Evolutionary conservation across 768 basidiomycete species (phyloP).

Genomic region (Tephrocybe sp.): DNA sequence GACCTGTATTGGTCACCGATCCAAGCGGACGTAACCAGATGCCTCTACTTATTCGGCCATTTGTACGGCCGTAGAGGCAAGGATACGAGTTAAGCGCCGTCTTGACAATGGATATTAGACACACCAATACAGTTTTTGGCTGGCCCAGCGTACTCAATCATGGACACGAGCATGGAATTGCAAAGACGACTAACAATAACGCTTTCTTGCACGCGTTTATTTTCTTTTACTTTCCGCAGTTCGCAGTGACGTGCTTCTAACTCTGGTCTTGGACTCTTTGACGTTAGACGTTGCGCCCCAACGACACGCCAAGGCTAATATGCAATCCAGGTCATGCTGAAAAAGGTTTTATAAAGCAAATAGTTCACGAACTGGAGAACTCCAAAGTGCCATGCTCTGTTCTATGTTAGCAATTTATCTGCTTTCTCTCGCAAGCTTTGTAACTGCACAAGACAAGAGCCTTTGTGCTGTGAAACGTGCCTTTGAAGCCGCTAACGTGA

Average conservation of each 20-base stretch:
- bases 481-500: slow-evolving; percentile 25
- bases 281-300: not conserved
- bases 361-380: too few relatives aligned
- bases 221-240: too few relatives aligned
- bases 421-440: slow-evolving; percentile 14
- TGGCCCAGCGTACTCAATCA: too few relatives aligned
- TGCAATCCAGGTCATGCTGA: too few relatives aligned
- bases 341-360: too few relatives aligned
- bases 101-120: too few relatives aligned
- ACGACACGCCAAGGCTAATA: too few relatives aligned
- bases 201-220: too few relatives aligned
- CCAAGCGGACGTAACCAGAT: slow-evolving; percentile 38
- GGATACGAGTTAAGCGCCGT: not conserved
- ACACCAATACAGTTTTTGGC: too few relatives aligned
- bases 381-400: not conserved
- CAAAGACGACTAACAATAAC: too few relatives aligned
- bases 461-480: slow-evolving; percentile 20
- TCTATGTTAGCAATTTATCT: not conserved
- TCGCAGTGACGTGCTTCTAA: not conserved
- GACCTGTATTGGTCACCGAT: slow-evolving; percentile 42
- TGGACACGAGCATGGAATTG: too few relatives aligned
- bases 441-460: slow-evolving; percentile 22
- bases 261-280: not conserved
- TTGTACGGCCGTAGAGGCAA: not conserved
- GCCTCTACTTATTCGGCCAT: slow-evolving; percentile 37